Conservation (phyloP, 306 rosid species). For the Dalbergia oliveri region DNA sequence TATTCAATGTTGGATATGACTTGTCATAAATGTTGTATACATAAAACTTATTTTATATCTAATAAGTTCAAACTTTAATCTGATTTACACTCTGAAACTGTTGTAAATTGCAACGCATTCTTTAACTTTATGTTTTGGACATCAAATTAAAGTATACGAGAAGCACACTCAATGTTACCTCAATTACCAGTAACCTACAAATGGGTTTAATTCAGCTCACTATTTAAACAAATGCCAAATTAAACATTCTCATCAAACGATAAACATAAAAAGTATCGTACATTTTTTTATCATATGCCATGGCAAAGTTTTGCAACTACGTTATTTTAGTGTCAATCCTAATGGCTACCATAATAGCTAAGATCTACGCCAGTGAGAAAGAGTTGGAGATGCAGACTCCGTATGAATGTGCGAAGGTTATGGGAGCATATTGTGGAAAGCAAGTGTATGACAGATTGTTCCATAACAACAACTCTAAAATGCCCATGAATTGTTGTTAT, state of each 20-base stretch:
- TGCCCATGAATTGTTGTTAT: conserved; percentile 30
- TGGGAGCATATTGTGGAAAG: neutral
- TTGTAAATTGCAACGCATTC: neutral
- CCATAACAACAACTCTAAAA: neutral
- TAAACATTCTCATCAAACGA: neutral
- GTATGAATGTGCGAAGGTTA: neutral
- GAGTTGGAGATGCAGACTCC: neutral
- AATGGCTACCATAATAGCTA: neutral
- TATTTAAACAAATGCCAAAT: neutral
- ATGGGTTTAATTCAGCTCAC: neutral
- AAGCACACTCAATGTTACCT: neutral
- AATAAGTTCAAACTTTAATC: neutral
- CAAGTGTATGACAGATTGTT: neutral
- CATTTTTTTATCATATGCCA: neutral
- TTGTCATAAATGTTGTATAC: too few relatives aligned
- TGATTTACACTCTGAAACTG: neutral
- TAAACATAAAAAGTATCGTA: neutral
- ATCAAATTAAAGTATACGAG: neutral
- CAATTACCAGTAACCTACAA: neutral
- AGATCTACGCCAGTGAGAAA: too few relatives aligned
- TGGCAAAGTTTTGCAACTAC: neutral
- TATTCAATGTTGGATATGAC: too few relatives aligned
- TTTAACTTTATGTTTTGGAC: neutral
- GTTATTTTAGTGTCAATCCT: neutral
- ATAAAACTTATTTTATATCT: too few relatives aligned